Evolutionary conservation across 169 alveolate genomes (phyloP).

Genomic region (Plasmodium gaboni): DNA sequence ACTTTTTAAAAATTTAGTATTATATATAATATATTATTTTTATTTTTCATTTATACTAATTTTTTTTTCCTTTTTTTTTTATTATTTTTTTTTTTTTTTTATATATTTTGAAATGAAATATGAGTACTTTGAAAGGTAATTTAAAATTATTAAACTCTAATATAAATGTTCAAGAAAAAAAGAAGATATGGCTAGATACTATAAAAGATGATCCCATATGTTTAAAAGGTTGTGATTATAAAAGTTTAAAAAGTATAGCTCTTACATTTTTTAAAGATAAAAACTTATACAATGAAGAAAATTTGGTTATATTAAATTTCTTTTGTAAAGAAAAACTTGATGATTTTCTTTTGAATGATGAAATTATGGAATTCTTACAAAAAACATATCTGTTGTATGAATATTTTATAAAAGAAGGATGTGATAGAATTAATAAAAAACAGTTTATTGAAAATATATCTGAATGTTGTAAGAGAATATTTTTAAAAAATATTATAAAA

Average conservation of each 20-base stretch:
- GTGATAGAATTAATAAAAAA: slow-evolving; percentile 32
- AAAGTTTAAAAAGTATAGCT: slow-evolving; percentile 38
- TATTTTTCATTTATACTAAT: background rate
- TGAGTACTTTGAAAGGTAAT: slow-evolving; percentile 45
- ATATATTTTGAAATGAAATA: slow-evolving; percentile 1
- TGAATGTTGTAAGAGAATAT: slow-evolving; percentile 47
- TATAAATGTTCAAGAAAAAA: slow-evolving; percentile 36
- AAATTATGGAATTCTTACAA: slow-evolving; percentile 52
- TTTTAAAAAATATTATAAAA: slow-evolving; percentile 74
- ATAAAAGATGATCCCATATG: slow-evolving; percentile 13
- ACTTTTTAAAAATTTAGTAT: background rate
- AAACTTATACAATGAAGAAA: slow-evolving; percentile 56
- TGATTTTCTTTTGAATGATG: slow-evolving; percentile 45
- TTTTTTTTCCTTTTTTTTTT: background rate
- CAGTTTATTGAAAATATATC: slow-evolving; percentile 65
- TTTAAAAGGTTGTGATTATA: slow-evolving; percentile 25
- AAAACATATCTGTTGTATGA: slow-evolving; percentile 32
- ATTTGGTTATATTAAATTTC: slow-evolving; percentile 24
- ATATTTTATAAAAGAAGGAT: slow-evolving; percentile 33
- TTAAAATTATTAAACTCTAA: slow-evolving; percentile 23
- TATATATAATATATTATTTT: background rate
- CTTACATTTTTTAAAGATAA: slow-evolving; percentile 54
- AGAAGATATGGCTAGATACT: slow-evolving; percentile 44
- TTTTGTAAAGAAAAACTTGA: slow-evolving; percentile 72
- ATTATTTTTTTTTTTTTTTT: too few species aligned